Evolutionary conservation across 169 alveolate species (phyloP).

Genomic region (Eimeria falciformis): DNA sequence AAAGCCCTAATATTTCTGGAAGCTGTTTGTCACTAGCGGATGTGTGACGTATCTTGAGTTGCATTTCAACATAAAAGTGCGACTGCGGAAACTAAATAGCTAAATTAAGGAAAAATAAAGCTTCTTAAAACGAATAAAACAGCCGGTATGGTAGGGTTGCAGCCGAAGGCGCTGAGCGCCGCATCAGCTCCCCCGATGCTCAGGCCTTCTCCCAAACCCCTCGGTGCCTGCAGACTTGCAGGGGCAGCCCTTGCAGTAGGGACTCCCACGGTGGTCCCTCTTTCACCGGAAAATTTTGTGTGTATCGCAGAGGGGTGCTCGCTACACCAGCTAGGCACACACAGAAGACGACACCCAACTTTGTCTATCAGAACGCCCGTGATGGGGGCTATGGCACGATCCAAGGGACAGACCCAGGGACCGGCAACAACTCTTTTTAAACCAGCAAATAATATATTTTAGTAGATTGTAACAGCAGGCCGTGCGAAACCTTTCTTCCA

Average conservation of each 20-base stretch:
- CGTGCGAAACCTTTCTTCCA: too few relatives aligned
- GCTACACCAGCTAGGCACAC: background rate
- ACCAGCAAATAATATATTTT: too few relatives aligned
- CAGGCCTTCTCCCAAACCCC: background rate
- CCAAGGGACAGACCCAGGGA: too few relatives aligned
- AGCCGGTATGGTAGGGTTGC: too few relatives aligned
- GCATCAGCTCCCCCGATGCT: background rate
- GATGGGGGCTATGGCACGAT: background rate
- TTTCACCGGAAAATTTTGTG: background rate
- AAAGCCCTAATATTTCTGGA: background rate
- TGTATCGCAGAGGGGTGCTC: background rate
- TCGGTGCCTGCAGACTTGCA: background rate
- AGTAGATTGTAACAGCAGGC: too few relatives aligned
- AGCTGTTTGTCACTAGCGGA: too few relatives aligned
- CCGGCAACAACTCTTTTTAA: too few relatives aligned
- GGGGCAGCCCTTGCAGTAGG: background rate
- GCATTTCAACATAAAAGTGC: background rate
- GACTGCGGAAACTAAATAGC: background rate
- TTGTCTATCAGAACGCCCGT: background rate
- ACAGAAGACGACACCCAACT: background rate
- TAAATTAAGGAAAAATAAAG: too few relatives aligned
- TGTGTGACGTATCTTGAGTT: too few relatives aligned
- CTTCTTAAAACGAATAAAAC: too few relatives aligned
- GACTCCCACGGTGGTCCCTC: background rate
- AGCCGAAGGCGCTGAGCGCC: slow-evolving; percentile 7